Evolutionary conservation across 352 stramenopile genomes (phyloP).

Genomic region (Phytophthora pseudosyringae): DNA sequence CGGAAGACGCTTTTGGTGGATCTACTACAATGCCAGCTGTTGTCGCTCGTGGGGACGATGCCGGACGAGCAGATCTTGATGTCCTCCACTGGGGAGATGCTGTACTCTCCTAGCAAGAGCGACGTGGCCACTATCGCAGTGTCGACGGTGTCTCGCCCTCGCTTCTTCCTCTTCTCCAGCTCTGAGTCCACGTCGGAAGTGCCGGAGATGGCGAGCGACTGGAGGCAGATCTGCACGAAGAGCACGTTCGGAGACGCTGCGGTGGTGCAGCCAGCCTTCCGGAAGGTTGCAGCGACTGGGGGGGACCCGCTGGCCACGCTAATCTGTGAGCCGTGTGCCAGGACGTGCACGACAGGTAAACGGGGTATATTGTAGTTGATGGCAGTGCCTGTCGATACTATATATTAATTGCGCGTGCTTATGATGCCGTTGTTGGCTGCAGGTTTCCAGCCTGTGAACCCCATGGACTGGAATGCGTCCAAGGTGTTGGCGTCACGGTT

Average conservation of each 20-base stretch:
- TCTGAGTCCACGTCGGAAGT: constrained; percentile 2
- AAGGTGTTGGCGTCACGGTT: constrained; percentile 46
- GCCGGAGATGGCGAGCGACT: constrained; percentile 44
- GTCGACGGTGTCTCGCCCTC: constrained; percentile 7
- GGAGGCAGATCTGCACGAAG: constrained; percentile 68
- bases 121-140: constrained; percentile 26
- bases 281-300: constrained; percentile 13
- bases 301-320: constrained; percentile 23
- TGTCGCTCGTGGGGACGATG: constrained; percentile 69
- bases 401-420: constrained; percentile 1
- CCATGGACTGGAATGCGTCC: constrained; percentile 52
- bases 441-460: constrained; percentile 52
- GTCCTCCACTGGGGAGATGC: constrained; percentile 48
- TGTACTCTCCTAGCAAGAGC: constrained; percentile 36
- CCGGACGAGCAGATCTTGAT: constrained; percentile 67
- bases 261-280: constrained; percentile 65
- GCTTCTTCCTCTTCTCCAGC: constrained; percentile 56
- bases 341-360: constrained; percentile 70
- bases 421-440: constrained; percentile 4
- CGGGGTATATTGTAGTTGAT: background rate
- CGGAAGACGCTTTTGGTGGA: constrained; percentile 47
- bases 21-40: constrained; percentile 71
- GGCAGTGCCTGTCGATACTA: background rate
- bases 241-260: constrained; percentile 56
- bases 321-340: constrained; percentile 69